Evolutionary conservation across 768 basidiomycete species (phyloP).

Genomic region (Lactarius pseudohatsudake): DNA sequence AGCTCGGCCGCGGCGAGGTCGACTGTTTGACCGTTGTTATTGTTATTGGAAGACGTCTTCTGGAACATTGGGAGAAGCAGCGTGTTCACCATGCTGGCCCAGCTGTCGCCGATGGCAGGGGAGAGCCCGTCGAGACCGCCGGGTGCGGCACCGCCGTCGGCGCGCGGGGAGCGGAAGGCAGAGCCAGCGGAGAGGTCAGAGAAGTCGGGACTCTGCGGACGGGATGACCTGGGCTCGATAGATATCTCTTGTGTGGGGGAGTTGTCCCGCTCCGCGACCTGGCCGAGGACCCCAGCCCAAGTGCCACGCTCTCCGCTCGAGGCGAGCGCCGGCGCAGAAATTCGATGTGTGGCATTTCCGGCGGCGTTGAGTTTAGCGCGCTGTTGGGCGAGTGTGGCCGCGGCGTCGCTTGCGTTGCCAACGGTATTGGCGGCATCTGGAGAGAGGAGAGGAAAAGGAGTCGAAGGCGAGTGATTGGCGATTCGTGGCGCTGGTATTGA

Average conservation of each 20-base stretch:
- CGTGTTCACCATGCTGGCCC: constrained; percentile 97
- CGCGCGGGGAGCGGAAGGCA: constrained; percentile 55
- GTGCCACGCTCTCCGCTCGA: constrained; percentile 44
- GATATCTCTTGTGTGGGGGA: constrained; percentile 64
- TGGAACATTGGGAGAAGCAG: constrained; percentile 47
- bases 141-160: constrained; percentile 35
- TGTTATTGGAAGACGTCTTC: constrained; percentile 33
- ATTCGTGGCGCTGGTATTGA: constrained; percentile 45
- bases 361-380: constrained; percentile 88
- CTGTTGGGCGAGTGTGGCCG: constrained; percentile 83
- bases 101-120: constrained; percentile 74
- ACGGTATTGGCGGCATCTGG: constrained; percentile 66
- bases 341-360: constrained; percentile 72
- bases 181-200: constrained; percentile 50
- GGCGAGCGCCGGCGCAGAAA: constrained; percentile 47
- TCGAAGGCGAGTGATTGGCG: constrained; percentile 77
- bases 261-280: constrained; percentile 75
- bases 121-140: constrained; percentile 40
- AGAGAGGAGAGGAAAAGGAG: constrained; percentile 59
- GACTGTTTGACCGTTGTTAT: constrained; percentile 34
- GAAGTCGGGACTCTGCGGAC: constrained; percentile 94
- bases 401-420: constrained; percentile 52
- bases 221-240: constrained; percentile 45
- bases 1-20: constrained; percentile 62
- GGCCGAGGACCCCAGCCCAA: constrained; percentile 69